phyloP scores from a whole-genome alignment of 129 eudicot genomes.

The Dittrichia graveolens region DNA sequence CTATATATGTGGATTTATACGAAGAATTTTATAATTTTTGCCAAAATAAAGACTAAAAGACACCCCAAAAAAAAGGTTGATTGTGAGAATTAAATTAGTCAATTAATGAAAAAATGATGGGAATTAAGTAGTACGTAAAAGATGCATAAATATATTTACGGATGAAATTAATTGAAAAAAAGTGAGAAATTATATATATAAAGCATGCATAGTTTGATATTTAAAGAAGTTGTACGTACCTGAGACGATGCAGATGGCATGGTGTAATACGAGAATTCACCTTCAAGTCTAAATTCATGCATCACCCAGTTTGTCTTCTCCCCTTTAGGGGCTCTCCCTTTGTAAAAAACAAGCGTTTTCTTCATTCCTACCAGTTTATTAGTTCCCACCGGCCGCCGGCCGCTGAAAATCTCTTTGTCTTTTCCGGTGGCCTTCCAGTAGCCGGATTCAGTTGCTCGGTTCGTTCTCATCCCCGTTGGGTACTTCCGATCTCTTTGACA shows the following conservation, averaged over 20 bases:
- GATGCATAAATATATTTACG: too few relatives aligned
- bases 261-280: conserved; percentile 42
- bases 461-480: conserved; percentile 54
- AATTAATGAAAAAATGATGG: too few relatives aligned
- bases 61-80: too few relatives aligned
- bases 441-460: conserved; percentile 52
- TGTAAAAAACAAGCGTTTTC: conserved; percentile 50
- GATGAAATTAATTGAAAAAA: too few relatives aligned
- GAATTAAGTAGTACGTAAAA: too few relatives aligned
- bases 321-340: conserved; percentile 52
- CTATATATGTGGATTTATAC: too few relatives aligned
- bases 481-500: conserved; percentile 52
- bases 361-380: conserved; percentile 44
- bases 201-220: not conserved
- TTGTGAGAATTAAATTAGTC: too few relatives aligned
- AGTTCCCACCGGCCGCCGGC: not conserved
- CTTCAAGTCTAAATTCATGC: conserved; percentile 52
- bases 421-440: conserved; percentile 61
- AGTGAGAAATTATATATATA: too few relatives aligned
- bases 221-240: not conserved
- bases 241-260: conserved; percentile 27
- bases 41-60: too few relatives aligned
- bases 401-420: conserved; percentile 40
- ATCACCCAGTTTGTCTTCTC: conserved; percentile 60
- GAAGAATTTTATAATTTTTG: too few relatives aligned